phyloP scores from a whole-genome alignment of 2,329 filamentous ascomycete genomes.

The Zymoseptoria tritici region DNA sequence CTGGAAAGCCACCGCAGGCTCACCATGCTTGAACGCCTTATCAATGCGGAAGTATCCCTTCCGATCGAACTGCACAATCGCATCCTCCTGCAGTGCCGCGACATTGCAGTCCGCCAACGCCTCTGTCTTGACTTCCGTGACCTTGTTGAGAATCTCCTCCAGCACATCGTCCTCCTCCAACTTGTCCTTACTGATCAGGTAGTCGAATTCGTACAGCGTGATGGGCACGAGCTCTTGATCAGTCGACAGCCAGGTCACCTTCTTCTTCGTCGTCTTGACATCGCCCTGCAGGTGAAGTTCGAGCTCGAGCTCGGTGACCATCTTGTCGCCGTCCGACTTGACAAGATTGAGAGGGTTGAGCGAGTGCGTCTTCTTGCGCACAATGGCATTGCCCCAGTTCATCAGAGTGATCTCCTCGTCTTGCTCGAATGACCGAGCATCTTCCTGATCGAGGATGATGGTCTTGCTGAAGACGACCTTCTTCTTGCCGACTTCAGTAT shows the following conservation, averaged over 20 bases:
- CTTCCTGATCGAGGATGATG: slow-evolving; percentile 77
- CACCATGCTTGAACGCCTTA: slow-evolving; percentile 49
- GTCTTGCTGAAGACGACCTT: slow-evolving; percentile 70
- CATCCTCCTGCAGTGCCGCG: slow-evolving; percentile 67
- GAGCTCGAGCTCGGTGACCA: slow-evolving; percentile 63
- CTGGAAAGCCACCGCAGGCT: slow-evolving; percentile 58
- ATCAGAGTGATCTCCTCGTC: slow-evolving; percentile 92
- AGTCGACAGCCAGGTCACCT: slow-evolving; percentile 84
- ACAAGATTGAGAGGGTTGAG: slow-evolving; percentile 41
- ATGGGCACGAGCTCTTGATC: slow-evolving; percentile 72
- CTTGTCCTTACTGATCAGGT: slow-evolving; percentile 91
- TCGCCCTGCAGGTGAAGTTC: slow-evolving; percentile 90
- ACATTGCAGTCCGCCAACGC: slow-evolving; percentile 78
- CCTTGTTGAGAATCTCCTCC: slow-evolving; percentile 72
- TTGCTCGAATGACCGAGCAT: slow-evolving; percentile 71
- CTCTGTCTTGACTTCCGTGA: slow-evolving; percentile 66
- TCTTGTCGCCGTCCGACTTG: slow-evolving; percentile 45
- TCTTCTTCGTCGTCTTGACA: slow-evolving; percentile 92
- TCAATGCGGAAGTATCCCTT: slow-evolving; percentile 90
- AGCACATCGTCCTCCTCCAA: slow-evolving; percentile 80
- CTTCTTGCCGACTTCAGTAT: slow-evolving; percentile 75
- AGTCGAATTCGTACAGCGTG: slow-evolving; percentile 90
- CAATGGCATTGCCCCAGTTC: slow-evolving; percentile 89
- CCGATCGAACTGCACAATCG: slow-evolving; percentile 91
- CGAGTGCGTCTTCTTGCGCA: slow-evolving; percentile 51